A percentile compares a stretch with the other conserved stretches of the same genome.
Evolutionary conservation across 352 stramenopile species (phyloP).

Genomic region (Plasmopara halstedii): DNA sequence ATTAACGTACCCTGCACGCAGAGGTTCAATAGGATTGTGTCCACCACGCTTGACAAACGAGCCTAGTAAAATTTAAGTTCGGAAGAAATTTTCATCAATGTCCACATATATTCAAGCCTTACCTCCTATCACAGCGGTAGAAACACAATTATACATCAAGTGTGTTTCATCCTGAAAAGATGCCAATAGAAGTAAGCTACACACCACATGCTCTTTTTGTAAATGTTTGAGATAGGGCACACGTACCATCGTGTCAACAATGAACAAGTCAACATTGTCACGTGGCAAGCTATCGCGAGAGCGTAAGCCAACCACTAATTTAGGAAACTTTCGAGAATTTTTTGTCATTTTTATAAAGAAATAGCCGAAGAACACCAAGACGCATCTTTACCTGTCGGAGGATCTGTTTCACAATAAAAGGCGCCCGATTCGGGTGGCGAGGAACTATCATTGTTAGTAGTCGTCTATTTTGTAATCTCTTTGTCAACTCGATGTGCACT

Average conservation of each 20-base stretch:
- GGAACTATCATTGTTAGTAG: constrained; percentile 53
- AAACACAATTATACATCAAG: constrained; percentile 39
- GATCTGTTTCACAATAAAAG: constrained; percentile 30
- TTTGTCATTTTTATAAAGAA: not conserved
- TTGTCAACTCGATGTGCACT: constrained; percentile 25
- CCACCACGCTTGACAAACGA: constrained; percentile 52
- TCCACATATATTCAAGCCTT: not conserved
- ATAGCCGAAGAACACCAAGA: not conserved
- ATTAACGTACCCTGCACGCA: constrained; percentile 39
- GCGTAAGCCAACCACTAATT: constrained; percentile 25
- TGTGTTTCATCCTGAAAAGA: constrained; percentile 46
- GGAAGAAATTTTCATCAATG: not conserved
- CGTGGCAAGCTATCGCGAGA: constrained; percentile 28
- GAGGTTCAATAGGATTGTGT: constrained; percentile 70
- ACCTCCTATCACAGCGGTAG: constrained; percentile 63
- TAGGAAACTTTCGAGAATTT: constrained; percentile 28
- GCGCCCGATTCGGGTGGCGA: constrained; percentile 41
- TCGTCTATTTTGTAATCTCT: constrained; percentile 1
- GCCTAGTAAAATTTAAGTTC: constrained; percentile 15
- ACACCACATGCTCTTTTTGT: not conserved
- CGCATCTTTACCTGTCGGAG: constrained; percentile 15
- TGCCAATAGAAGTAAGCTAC: not conserved
- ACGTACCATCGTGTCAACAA: constrained; percentile 65
- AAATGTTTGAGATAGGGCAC: too few relatives aligned
- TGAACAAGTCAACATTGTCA: constrained; percentile 34